Base-by-base conservation (phyloP, 2,329 filamentous ascomycete genomes). In the Chrysosporium keratinophilum region DNA sequence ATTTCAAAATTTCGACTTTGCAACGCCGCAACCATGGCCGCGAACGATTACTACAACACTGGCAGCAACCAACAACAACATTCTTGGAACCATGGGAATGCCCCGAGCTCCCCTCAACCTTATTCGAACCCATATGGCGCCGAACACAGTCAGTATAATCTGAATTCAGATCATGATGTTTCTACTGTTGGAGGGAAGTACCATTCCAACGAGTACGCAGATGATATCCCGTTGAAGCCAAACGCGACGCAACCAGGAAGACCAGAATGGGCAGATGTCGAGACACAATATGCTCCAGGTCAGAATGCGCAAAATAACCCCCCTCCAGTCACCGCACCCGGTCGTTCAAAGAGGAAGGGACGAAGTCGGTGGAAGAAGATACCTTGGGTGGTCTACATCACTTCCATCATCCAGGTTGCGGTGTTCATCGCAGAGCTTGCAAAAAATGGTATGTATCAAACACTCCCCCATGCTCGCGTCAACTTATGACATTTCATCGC, bases 341-440 rank as follows among this genome's bases (percentile, higher is more conserved):
- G 56, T 51, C 17, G 50, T 47, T 58, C 59, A 51, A 61, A 57
- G 46, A 63, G 60, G 51, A 69, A 69, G 63, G 74, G 74, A 65
- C 72, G 75, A 54, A 75, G 78, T 10, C 79, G 76, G 65, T 81
- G 82, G 58, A 78, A 78, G 54, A 76, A 75, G 63, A 74, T 83
- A 41, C 85, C 93, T 0, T 93, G 86, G 78, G 81, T 95, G 5
- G 87, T 89, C 34, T 97, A 91, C 67, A 70, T 83, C 42, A 79
- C 97, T 58, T 87, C 88, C 2, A 52, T 83, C 31, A 78, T 85
- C 11, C 90, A 97, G 68, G 72, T 93, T 17, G 81, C 76, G 14
- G 88, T 97, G 28, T 98, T 98, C 65, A 86, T 97, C 59, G 88
- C 78, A 50, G 88, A 97, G 72, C 74, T 98, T 57, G 83, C 87